phyloP scores from a whole-genome alignment of 306 rosid genomes.

The Quercus berberidifolia region DNA sequence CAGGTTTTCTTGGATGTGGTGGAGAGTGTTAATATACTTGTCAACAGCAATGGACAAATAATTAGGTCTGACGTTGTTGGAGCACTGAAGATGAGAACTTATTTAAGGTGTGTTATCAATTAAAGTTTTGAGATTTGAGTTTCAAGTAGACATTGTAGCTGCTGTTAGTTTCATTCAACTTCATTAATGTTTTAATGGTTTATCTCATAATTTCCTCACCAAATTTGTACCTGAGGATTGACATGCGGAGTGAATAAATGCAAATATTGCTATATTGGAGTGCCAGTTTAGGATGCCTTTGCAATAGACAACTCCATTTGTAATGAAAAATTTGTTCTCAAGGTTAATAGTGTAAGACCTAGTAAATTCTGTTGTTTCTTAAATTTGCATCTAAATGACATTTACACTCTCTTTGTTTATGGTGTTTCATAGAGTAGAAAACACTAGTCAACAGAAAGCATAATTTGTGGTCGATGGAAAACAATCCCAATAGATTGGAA shows the following conservation, averaged over 20 bases:
- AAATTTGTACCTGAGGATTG: neutral
- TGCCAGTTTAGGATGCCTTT: neutral
- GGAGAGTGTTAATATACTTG: slow-evolving; percentile 98
- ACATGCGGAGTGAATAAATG: neutral
- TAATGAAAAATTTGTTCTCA: neutral
- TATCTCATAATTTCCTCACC: neutral
- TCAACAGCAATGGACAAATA: slow-evolving; percentile 98
- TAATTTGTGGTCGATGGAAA: too few species aligned
- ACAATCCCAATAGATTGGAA: too few species aligned
- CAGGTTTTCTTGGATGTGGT: slow-evolving; percentile 99
- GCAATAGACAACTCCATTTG: neutral
- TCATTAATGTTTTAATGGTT: neutral
- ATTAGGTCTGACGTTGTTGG: slow-evolving; percentile 98
- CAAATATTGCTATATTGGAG: neutral
- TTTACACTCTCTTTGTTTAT: neutral
- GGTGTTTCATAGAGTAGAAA: too few species aligned
- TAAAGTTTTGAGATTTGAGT: neutral
- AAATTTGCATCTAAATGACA: neutral
- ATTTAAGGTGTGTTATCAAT: slow-evolving; percentile 64
- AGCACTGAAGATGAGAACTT: slow-evolving; percentile 97
- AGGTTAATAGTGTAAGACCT: neutral
- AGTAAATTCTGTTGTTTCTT: neutral
- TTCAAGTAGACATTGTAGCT: neutral
- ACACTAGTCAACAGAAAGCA: too few species aligned
- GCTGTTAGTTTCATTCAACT: neutral